Base-by-base conservation (phyloP, 306 rosid genomes). In the Citrullus colocynthis region DNA sequence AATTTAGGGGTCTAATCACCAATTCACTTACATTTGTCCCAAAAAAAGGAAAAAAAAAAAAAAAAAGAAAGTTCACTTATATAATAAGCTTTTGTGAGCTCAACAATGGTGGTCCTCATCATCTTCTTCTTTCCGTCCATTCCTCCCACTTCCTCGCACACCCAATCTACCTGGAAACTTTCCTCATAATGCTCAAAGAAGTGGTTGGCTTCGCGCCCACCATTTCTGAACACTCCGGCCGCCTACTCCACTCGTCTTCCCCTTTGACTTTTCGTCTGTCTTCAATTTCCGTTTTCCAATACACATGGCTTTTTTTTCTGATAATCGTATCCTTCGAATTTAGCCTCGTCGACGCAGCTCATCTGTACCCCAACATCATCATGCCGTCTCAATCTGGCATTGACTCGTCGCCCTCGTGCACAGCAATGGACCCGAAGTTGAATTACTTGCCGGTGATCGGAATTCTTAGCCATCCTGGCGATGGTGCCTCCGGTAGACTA, bases 391-490 rank as follows among this genome's bases (percentile, higher is more conserved):
- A 89, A 83, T 83, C 78, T 45, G 76, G 12, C 15, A 41, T 70
- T 6, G 7, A 24, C 11, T 45, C 76, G 37, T 69, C 37, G 6
- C 24, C 51, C 7, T 70, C 70, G 61, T 93, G 98, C 48, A 45
- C 89, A 13, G 60, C 79, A 15, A 89, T 84, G 0, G 49, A 85
- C 39, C 87, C 87, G 8, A 75, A 30, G 82, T 83, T 91, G 79
- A 86, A 91, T 76, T 83, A 91, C 86, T 83, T 76, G 1, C 96
- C 98, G 4, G 89, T 93, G 64, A 93, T 93, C 86, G 98, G 98
- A 9, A 93, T 93, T 37, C 78, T 93, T 2, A 86, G 82, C 79
- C 98, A 93, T 30, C 98, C 98, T 44, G 97, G 98, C 13, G 97
- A 93, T 57, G 90, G 98, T 2, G 90, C 91, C 48, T 86, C 97